These are phyloP conservation scores for Trametes cinnabarina DNA, from an alignment of 768 basidiomycete genomes.

Conservation along the genomic window DNA sequence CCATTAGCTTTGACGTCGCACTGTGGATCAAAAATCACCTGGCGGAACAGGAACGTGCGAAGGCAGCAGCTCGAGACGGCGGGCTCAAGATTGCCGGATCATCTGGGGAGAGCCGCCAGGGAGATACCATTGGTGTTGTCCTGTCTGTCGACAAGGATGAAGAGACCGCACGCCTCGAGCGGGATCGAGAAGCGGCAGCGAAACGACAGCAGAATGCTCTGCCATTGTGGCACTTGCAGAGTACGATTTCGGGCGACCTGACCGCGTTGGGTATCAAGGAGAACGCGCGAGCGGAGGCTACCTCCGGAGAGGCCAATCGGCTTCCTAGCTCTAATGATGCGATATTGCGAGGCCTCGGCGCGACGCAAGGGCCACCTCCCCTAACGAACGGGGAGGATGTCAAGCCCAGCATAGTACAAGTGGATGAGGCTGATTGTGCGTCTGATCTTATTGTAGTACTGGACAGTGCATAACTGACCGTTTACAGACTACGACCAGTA, in stretches of 20 bases:
- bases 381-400: constrained; percentile 32
- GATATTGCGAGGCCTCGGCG: constrained; percentile 64
- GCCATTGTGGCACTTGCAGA: constrained; percentile 93
- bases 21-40: constrained; percentile 78
- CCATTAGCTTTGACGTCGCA: constrained; percentile 72
- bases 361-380: constrained; percentile 38
- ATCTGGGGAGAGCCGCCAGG: constrained; percentile 52
- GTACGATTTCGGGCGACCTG: constrained; percentile 90
- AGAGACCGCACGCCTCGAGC: constrained; percentile 64
- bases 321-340: constrained; percentile 62
- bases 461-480: not conserved
- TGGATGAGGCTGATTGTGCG: constrained; percentile 68
- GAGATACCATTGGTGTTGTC: constrained; percentile 82
- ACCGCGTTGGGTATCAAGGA: constrained; percentile 84
- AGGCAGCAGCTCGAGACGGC: constrained; percentile 44
- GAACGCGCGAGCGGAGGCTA: constrained; percentile 48
- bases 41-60: constrained; percentile 53
- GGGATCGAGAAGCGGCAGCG: constrained; percentile 77
- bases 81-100: constrained; percentile 76
- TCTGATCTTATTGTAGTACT: not conserved
- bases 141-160: constrained; percentile 89
- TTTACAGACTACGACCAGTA: constrained; percentile 74
- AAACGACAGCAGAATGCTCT: constrained; percentile 89
- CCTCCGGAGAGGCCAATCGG: constrained; percentile 24
- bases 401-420: constrained; percentile 44